These are phyloP conservation scores for Collybia mongolica DNA, from an alignment of 768 basidiomycete genomes.

Conservation along the genomic window DNA sequence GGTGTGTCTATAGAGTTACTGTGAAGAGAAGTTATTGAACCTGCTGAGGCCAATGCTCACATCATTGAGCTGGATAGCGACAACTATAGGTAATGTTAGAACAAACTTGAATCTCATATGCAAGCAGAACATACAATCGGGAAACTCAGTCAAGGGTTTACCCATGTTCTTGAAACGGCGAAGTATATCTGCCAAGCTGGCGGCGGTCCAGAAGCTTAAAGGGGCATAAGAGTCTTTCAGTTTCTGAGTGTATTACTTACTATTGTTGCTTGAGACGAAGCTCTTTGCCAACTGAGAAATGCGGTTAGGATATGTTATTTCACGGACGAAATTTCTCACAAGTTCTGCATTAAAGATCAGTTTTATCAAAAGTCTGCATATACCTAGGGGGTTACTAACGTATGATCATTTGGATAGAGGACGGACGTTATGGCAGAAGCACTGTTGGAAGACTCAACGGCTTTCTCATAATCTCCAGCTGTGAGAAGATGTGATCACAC, in stretches of 20 bases:
- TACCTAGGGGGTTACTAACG: conserved; percentile 34
- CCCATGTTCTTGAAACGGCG: conserved; percentile 90
- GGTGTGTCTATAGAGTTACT: conserved; percentile 67
- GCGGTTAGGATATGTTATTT: background rate
- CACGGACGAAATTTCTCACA: conserved; percentile 33
- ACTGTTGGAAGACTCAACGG: conserved; percentile 84
- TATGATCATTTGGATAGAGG: conserved; percentile 94
- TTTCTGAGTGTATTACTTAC: conserved; percentile 24
- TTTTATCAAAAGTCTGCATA: background rate
- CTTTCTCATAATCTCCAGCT: conserved; percentile 93
- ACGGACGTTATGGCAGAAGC: conserved; percentile 95
- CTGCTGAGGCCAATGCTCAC: conserved; percentile 34
- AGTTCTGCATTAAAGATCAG: conserved; percentile 24
- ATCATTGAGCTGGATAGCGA: conserved; percentile 95
- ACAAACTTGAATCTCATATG: background rate
- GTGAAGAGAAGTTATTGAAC: background rate
- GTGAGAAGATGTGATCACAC: background rate
- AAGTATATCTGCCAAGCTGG: conserved; percentile 85
- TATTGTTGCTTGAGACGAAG: conserved; percentile 95
- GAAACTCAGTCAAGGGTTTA: conserved; percentile 76
- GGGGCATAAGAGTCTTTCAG: background rate
- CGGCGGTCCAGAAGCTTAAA: conserved; percentile 80
- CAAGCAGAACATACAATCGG: conserved; percentile 62
- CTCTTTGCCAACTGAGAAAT: conserved; percentile 73
- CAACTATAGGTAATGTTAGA: conserved; percentile 41